Evolutionary conservation across 129 eudicot genomes (phyloP), one percentile per base, ranked within the genome.

Genomic region (Apium graveolens): DNA sequence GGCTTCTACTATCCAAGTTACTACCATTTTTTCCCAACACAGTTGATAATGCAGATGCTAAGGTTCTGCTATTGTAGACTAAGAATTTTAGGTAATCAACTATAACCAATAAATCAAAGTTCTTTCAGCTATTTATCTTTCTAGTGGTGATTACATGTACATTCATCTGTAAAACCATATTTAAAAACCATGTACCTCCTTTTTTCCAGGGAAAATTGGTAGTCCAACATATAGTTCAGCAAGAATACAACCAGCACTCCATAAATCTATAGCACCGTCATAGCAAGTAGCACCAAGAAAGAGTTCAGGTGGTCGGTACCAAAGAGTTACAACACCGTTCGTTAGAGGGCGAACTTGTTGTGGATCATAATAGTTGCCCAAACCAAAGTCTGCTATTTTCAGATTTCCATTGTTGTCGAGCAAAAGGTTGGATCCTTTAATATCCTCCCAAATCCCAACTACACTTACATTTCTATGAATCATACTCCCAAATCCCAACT

Each of bases 281-380:
- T 94, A 94, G 74, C 89, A 87, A 53, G 98, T 94, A 81, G 96
- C 92, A 57, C 97, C 98, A 70, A 94, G 92, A 82, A 94, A 96
- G 44, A 94, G 93, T 31, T 94, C 98, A 0, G 97, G 98, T 27
- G 98, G 98, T 81, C 97, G 84, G 79, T 94, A 94, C 98, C 97
- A 94, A 62, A 94, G 79, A 27, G 98, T 94, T 60, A 94, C 97
- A 75, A 94, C 97, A 45, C 93, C 86, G 57, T 93, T 91, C 17
- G 98, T 91, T 93, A 94, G 89, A 6, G 96, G 96, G 80, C 85
- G 97, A 86, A 85, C 91, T 63, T 89, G 84, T 76, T 89, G 84
- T 1, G 96, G 97, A 82, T 94, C 98, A 71, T 88, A 94, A 43
- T 84, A 81, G 1, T 96, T 88, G 10, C 96, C 98, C 81, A 90